phyloP scores from a whole-genome alignment of 495 filamentous ascomycete species.

The Lepraria neglecta region DNA sequence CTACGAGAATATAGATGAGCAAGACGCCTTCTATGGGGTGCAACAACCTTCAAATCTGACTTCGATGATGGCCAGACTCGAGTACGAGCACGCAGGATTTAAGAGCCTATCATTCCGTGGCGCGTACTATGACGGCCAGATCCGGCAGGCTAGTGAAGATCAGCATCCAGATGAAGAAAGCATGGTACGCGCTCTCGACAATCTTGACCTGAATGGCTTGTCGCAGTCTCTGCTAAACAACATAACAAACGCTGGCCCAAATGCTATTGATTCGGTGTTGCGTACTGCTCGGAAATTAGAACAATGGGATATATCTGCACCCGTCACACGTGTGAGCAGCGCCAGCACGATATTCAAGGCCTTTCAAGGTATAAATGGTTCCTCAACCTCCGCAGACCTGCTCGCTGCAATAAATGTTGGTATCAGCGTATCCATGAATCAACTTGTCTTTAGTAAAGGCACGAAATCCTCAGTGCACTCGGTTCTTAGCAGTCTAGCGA shows the following conservation, averaged over 20 bases:
- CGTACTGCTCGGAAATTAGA: constrained; percentile 79
- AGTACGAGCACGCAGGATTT: constrained; percentile 81
- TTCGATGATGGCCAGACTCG: constrained; percentile 73
- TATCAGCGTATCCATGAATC: constrained; percentile 56
- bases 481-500: constrained; percentile 64
- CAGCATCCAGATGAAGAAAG: constrained; percentile 38
- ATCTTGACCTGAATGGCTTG: constrained; percentile 63
- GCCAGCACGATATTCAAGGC: constrained; percentile 67
- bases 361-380: constrained; percentile 72
- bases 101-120: constrained; percentile 88
- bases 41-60: constrained; percentile 66
- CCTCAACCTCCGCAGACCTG: constrained; percentile 46
- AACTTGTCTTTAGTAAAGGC: constrained; percentile 48
- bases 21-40: constrained; percentile 94
- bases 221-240: constrained; percentile 65
- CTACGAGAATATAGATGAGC: constrained; percentile 88
- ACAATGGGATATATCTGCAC: constrained; percentile 85
- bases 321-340: constrained; percentile 52
- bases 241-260: constrained; percentile 25
- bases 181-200: constrained; percentile 48
- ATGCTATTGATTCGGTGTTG: constrained; percentile 62
- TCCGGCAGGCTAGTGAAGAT: constrained; percentile 46
- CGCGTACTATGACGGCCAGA: constrained; percentile 82
- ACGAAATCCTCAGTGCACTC: constrained; percentile 55
- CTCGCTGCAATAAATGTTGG: constrained; percentile 52